Conservation (phyloP, 2,329 filamentous ascomycete genomes). For the Teratosphaeria destructans region DNA sequence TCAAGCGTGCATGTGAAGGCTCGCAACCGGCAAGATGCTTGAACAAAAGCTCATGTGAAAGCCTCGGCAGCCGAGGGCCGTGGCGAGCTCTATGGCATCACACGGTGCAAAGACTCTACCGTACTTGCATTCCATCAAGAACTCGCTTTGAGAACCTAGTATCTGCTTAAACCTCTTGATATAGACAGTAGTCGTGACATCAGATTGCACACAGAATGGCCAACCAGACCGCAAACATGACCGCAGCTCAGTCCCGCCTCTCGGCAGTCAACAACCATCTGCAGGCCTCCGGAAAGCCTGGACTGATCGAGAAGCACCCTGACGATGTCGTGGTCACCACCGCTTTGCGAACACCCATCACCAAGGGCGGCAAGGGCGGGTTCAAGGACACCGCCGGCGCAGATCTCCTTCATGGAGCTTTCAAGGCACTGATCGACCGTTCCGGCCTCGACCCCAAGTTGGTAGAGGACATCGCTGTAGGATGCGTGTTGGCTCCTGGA, state of each 20-base stretch:
- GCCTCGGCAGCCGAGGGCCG: not conserved
- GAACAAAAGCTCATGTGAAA: not conserved
- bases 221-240: conserved; percentile 9
- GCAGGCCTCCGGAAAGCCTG: conserved; percentile 32
- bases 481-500: conserved; percentile 81
- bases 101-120: not conserved
- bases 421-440: conserved; percentile 70
- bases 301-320: conserved; percentile 43
- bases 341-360: conserved; percentile 82
- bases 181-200: not conserved
- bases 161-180: too few relatives aligned
- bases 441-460: conserved; percentile 79
- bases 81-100: not conserved
- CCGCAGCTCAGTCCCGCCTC: conserved; percentile 34
- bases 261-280: conserved; percentile 50
- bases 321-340: conserved; percentile 81
- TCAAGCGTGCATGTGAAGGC: not conserved
- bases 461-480: conserved; percentile 88
- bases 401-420: conserved; percentile 74
- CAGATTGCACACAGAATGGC: not conserved
- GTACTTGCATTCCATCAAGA: not conserved
- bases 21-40: not conserved
- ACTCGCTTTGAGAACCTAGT: not conserved
- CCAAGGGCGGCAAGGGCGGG: conserved; percentile 81
- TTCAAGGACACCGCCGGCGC: conserved; percentile 92